A percentile compares a stretch with the other conserved stretches of the same genome.
These are phyloP conservation scores for Cicer bijugum DNA, from an alignment of 306 rosid species.

Conservation along the genomic window DNA sequence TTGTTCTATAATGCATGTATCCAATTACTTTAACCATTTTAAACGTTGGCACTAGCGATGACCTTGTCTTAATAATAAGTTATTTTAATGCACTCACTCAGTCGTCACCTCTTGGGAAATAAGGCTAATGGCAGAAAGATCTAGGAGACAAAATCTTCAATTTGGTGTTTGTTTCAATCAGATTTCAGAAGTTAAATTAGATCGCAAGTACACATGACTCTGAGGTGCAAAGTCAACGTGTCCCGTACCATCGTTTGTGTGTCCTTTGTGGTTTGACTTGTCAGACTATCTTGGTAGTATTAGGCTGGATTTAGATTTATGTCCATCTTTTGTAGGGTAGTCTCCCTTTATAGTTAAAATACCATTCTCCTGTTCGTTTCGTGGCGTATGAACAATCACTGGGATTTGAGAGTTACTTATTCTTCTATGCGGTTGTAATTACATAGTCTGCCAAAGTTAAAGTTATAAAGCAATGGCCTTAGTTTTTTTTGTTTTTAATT, in stretches of 20 bases:
- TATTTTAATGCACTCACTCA: neutral
- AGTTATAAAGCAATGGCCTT: too few species aligned
- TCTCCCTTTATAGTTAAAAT: conserved; percentile 38
- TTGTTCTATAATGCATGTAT: neutral
- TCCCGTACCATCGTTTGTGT: conserved; percentile 45
- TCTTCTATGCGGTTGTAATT: neutral
- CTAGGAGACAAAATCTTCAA: conserved; percentile 51
- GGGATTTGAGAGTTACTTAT: neutral
- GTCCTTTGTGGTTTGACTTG: conserved; percentile 60
- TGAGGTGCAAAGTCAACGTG: conserved; percentile 60
- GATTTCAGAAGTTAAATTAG: conserved; percentile 33
- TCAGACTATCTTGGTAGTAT: conserved; percentile 58
- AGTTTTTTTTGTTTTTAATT: too few species aligned
- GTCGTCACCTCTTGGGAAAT: conserved; percentile 38
- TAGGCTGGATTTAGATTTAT: conserved; percentile 49
- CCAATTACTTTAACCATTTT: too few species aligned
- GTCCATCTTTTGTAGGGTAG: conserved; percentile 52
- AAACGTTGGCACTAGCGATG: neutral
- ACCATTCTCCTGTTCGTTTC: conserved; percentile 3
- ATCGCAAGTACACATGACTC: conserved; percentile 41
- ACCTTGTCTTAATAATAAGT: neutral
- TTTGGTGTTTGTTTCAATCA: conserved; percentile 40
- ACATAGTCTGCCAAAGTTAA: too few species aligned
- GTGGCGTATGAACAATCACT: neutral
- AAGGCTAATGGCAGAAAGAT: conserved; percentile 39